Conservation (phyloP, 192 early-diverging fungal genomes). For the Kappamyces sp. region DNA sequence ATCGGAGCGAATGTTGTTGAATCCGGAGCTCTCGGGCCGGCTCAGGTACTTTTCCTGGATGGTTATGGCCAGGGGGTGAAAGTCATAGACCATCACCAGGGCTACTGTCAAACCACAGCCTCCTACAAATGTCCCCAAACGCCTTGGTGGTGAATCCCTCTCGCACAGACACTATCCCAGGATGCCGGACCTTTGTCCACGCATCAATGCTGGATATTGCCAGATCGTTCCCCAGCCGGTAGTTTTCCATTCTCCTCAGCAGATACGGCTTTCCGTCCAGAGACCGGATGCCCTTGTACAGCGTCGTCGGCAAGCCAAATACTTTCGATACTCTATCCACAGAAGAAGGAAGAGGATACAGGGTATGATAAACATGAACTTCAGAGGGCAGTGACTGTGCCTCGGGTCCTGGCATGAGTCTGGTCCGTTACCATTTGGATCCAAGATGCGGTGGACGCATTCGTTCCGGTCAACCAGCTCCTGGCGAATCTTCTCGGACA, state of each 20-base stretch:
- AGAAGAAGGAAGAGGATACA: constrained; percentile 46
- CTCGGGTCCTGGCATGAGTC: constrained; percentile 33
- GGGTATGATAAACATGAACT: constrained; percentile 79
- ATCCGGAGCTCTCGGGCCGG: constrained; percentile 9
- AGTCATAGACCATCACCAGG: constrained; percentile 95
- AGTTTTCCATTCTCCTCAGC: constrained; percentile 77
- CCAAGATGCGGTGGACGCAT: constrained; percentile 34
- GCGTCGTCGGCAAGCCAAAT: constrained; percentile 63
- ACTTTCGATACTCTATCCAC: constrained; percentile 38
- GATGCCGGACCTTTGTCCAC: constrained; percentile 78
- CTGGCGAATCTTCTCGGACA: constrained; percentile 78
- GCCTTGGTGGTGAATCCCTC: constrained; percentile 95
- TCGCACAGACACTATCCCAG: constrained; percentile 77
- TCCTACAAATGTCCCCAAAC: constrained; percentile 85
- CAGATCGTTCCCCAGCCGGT: constrained; percentile 67
- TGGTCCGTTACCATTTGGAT: constrained; percentile 34
- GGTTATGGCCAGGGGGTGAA: constrained; percentile 76
- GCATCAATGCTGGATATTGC: constrained; percentile 77
- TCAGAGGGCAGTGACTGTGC: constrained; percentile 42
- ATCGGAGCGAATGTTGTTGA: constrained; percentile 52
- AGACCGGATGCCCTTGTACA: constrained; percentile 77
- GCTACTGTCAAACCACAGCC: constrained; percentile 46
- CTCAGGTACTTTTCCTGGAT: constrained; percentile 64
- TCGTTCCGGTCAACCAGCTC: constrained; percentile 68
- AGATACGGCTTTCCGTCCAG: constrained; percentile 82